A percentile compares a stretch with the other conserved stretches of the same genome.
phyloP scores from a whole-genome alignment of 2,329 filamentous ascomycete genomes.

The Venturia carpophila region DNA sequence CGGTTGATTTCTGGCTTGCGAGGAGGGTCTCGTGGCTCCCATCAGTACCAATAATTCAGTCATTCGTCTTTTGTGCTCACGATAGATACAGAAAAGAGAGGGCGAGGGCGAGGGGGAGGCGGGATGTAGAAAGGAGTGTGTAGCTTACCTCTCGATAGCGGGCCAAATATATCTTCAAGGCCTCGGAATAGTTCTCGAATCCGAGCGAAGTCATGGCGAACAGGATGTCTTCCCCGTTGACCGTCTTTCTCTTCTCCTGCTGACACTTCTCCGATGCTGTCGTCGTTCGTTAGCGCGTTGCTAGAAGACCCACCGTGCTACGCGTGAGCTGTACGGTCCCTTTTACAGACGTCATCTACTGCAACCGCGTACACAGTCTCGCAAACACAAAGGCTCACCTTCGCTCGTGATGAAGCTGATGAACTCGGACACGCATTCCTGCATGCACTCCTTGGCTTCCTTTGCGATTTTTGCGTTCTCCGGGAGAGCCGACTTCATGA shows the following conservation, averaged over 20 bases:
- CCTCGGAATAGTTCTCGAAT: slow-evolving; percentile 98
- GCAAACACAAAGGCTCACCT: slow-evolving; percentile 52
- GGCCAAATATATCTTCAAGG: slow-evolving; percentile 93
- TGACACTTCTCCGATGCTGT: slow-evolving; percentile 97
- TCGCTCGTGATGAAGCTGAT: slow-evolving; percentile 99
- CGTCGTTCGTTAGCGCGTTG: slow-evolving; percentile 13
- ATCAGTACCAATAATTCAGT: slow-evolving; percentile 46
- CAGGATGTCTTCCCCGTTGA: slow-evolving; percentile 96
- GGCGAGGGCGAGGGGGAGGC: slow-evolving; percentile 12
- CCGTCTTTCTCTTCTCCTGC: slow-evolving; percentile 98
- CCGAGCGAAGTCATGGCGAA: slow-evolving; percentile 99
- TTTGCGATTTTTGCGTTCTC: slow-evolving; percentile 99
- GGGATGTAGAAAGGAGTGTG: slow-evolving; percentile 25
- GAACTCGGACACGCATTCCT: slow-evolving; percentile 99
- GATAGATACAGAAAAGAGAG: slow-evolving; percentile 23
- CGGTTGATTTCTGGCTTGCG: slow-evolving; percentile 53
- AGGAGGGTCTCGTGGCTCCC: slow-evolving; percentile 65
- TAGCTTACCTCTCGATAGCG: slow-evolving; percentile 92
- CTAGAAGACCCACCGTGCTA: slow-evolving; percentile 11
- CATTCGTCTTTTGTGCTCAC: slow-evolving; percentile 30
- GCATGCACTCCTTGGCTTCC: slow-evolving; percentile 99
- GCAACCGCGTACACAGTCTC: slow-evolving; percentile 13
- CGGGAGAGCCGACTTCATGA: slow-evolving; percentile 96
- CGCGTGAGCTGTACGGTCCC: slow-evolving; percentile 8
- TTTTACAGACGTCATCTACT: neutral